Percentiles rank a stretch among this genome's conserved stretches.
Evolutionary conservation across 805 yeast genomes (phyloP).

Genomic region (Sugiyamaella marilandica): DNA sequence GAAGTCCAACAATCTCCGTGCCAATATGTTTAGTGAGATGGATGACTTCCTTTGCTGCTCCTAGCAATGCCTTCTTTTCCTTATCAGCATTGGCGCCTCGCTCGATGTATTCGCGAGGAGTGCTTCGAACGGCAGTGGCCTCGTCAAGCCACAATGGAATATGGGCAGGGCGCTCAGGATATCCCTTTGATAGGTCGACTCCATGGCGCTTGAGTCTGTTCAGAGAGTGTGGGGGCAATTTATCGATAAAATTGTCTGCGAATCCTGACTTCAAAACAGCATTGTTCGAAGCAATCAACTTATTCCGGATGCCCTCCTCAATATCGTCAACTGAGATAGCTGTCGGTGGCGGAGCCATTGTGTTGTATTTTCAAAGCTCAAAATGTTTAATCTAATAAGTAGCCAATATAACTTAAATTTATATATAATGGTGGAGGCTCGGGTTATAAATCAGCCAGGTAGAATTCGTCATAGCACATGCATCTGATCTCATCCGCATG

Average conservation of each 20-base stretch:
- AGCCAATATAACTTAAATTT: not conserved
- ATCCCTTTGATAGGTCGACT: conserved; percentile 37
- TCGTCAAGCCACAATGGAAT: conserved; percentile 41
- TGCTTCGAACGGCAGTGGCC: conserved; percentile 36
- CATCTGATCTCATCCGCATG: not conserved
- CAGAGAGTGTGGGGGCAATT: conserved; percentile 27
- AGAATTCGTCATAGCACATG: not conserved
- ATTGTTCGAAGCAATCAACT: conserved; percentile 3
- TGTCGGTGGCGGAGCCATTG: conserved; percentile 7
- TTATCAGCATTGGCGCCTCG: conserved; percentile 38
- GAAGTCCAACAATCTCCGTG: conserved; percentile 48
- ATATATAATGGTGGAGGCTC: not conserved
- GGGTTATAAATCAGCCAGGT: too few relatives aligned
- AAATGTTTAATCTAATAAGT: not conserved
- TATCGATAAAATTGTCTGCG: not conserved
- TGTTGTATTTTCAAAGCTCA: not conserved
- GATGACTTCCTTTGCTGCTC: conserved; percentile 40
- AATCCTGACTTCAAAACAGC: conserved; percentile 5
- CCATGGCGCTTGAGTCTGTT: conserved; percentile 35
- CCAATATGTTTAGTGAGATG: conserved; percentile 45
- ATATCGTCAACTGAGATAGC: conserved; percentile 7
- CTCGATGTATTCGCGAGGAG: conserved; percentile 29
- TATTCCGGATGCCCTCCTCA: conserved; percentile 9
- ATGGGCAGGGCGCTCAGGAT: conserved; percentile 37
- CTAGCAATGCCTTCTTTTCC: conserved; percentile 37